Percentiles rank a stretch among this genome's conserved stretches.
phyloP scores from a whole-genome alignment of 345 rosid genomes.

The Euclidium syriacum region DNA sequence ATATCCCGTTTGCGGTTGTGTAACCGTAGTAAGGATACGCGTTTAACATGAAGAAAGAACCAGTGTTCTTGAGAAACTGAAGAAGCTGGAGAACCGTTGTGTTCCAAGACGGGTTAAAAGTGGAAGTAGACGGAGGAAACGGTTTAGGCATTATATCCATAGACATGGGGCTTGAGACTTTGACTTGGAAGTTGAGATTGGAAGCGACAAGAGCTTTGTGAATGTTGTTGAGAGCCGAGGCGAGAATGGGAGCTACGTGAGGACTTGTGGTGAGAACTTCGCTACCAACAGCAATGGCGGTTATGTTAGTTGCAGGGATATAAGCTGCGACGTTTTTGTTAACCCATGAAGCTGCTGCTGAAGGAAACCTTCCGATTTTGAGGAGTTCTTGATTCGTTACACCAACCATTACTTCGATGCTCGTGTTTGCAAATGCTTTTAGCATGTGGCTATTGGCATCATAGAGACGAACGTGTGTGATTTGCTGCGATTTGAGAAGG shows the following conservation, averaged over 20 bases:
- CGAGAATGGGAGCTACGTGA: conserved; percentile 64
- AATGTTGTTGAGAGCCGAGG: conserved; percentile 76
- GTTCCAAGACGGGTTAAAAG: conserved; percentile 75
- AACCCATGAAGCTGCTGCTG: conserved; percentile 84
- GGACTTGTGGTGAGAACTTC: conserved; percentile 80
- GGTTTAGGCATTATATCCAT: conserved; percentile 81
- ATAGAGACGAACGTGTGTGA: conserved; percentile 83
- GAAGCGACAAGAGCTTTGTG: conserved; percentile 89
- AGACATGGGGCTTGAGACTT: conserved; percentile 80
- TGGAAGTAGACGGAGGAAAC: conserved; percentile 89
- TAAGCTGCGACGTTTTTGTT: conserved; percentile 75
- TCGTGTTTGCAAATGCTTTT: conserved; percentile 75
- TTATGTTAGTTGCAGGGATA: conserved; percentile 81
- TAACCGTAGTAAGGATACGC: conserved; percentile 95
- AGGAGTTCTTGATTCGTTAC: conserved; percentile 74
- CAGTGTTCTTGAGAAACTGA: conserved; percentile 85
- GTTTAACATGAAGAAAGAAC: conserved; percentile 82
- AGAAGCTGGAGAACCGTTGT: conserved; percentile 74
- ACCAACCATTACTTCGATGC: conserved; percentile 80
- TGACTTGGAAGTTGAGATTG: conserved; percentile 64
- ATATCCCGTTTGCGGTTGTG: conserved; percentile 73
- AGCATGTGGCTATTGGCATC: conserved; percentile 83
- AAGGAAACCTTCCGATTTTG: conserved; percentile 69
- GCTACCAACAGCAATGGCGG: conserved; percentile 93
- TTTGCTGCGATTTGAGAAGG: conserved; percentile 52